Base-by-base conservation (phyloP, 2,329 filamentous ascomycete genomes). In the Stachybotrys chartarum region DNA sequence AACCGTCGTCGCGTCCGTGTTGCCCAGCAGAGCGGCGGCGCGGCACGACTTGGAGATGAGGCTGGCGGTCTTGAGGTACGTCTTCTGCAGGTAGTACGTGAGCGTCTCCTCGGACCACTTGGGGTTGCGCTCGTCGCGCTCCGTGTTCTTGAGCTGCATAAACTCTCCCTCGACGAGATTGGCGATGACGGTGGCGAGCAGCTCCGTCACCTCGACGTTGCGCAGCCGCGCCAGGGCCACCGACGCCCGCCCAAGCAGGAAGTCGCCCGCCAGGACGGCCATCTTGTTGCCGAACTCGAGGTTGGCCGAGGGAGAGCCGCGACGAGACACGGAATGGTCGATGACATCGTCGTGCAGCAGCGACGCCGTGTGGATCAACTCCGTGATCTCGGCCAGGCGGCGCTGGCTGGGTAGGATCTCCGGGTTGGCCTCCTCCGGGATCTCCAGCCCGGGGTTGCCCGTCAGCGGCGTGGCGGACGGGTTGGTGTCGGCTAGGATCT, bases 121-220 rank as follows among this genome's bases (percentile, higher is more conserved):
- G 1, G 93, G 93, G 62, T 89, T 86, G 60, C 82, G 80, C 77
- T 97, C 93, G 69, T 97, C 93, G 61, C 83, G 80, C 50, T 89
- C 90, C 1, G 94, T 97, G 73, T 99, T 99, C 76, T 96, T 95
- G 64, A 99, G 78, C 77, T 99, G 94, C 94, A 99, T 99, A 77
- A 99, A 97, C 73, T 99, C 94, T 67, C 94, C 94, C 75, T 99
- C 94, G 18, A 99, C 92, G 30, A 99, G 78, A 70, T 99, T 99
- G 49, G 94, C 93, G 63, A 99, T 97, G 47, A 97, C 94, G 1
- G 93, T 97, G 5, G 94, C 91, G 32, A 99, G 78, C 7, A 99
- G 81, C 75, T 99, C 94, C 8, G 91, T 91, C 3, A 99, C 94
- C 72, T 99, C 94, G 48, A 92, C 88, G 67, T 99, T 91, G 35